phyloP scores from a whole-genome alignment of 352 stramenopile species.

The Globisporangium abappressorium region DNA sequence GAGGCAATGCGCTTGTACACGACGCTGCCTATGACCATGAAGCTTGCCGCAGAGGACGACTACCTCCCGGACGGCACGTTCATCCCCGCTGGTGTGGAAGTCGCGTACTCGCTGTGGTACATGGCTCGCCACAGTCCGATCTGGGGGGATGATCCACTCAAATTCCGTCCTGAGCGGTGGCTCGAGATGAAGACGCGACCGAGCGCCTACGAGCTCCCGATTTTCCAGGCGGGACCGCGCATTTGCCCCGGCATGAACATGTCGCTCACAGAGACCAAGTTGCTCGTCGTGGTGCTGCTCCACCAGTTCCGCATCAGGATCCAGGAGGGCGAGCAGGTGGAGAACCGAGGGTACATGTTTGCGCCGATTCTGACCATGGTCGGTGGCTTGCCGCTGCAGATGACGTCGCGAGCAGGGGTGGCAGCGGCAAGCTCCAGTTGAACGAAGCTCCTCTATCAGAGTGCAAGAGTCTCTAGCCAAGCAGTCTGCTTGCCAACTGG shows the following conservation, averaged over 20 bases:
- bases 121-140: conserved; percentile 10
- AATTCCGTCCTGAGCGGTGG: conserved; percentile 14
- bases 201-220: conserved; percentile 64
- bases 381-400: conserved; percentile 37
- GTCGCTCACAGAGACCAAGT: conserved; percentile 56
- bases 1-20: conserved; percentile 77
- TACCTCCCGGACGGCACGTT: conserved; percentile 15
- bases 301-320: conserved; percentile 44
- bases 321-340: conserved; percentile 25
- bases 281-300: conserved; percentile 49
- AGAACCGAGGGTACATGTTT: conserved; percentile 33
- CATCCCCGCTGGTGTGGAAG: conserved; percentile 53
- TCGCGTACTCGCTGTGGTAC: conserved; percentile 71
- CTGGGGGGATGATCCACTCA: conserved; percentile 19
- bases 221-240: conserved; percentile 66
- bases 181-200: conserved; percentile 26
- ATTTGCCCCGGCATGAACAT: conserved; percentile 75
- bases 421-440: neutral
- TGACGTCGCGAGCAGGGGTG: conserved; percentile 25
- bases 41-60: conserved; percentile 20
- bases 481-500: too few relatives aligned
- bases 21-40: conserved; percentile 69
- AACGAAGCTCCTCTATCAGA: neutral
- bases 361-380: conserved; percentile 48
- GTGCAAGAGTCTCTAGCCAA: too few relatives aligned